phyloP scores from a whole-genome alignment of 2,329 filamentous ascomycete genomes.

The Dryadomyces sulphureus region DNA sequence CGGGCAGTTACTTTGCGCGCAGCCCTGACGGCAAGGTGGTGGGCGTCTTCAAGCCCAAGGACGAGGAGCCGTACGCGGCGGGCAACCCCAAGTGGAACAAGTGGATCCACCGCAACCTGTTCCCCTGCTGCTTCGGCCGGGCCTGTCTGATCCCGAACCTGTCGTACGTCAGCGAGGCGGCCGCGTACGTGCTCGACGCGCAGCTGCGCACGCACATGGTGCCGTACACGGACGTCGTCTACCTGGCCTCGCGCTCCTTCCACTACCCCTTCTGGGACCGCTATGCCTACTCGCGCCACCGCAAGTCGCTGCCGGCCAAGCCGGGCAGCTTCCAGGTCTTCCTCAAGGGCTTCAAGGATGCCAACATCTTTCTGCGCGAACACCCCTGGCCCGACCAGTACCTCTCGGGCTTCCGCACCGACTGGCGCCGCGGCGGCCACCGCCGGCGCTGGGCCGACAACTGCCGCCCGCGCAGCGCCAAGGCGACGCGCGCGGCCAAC shows the following conservation, averaged over 20 bases:
- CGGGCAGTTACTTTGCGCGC: conserved; percentile 92
- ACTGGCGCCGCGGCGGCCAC: conserved; percentile 34
- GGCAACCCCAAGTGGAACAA: conserved; percentile 99
- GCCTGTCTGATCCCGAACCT: conserved; percentile 94
- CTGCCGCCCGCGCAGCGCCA: conserved; percentile 58
- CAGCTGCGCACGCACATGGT: conserved; percentile 85
- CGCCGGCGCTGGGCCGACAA: conserved; percentile 62
- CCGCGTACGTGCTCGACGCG: conserved; percentile 85
- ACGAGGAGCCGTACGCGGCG: conserved; percentile 94
- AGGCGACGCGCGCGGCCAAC: neutral
- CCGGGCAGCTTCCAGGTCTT: conserved; percentile 96
- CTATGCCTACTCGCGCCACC: conserved; percentile 72
- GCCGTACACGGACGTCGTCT: conserved; percentile 90
- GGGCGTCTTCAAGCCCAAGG: conserved; percentile 97
- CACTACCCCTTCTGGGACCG: conserved; percentile 98
- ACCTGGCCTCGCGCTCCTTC: conserved; percentile 89
- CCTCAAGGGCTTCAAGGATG: conserved; percentile 91
- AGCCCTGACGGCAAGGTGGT: conserved; percentile 88
- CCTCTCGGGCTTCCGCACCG: conserved; percentile 52
- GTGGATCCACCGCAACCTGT: conserved; percentile 96
- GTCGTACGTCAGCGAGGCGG: conserved; percentile 94
- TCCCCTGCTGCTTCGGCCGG: conserved; percentile 91
- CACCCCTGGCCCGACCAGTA: conserved; percentile 95
- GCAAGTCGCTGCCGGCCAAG: conserved; percentile 76
- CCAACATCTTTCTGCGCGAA: conserved; percentile 86